Evolutionary conservation across 2,329 filamentous ascomycete genomes (phyloP), one percentile per base, ranked within the genome.

Genomic region (Talaromyces piceae): DNA sequence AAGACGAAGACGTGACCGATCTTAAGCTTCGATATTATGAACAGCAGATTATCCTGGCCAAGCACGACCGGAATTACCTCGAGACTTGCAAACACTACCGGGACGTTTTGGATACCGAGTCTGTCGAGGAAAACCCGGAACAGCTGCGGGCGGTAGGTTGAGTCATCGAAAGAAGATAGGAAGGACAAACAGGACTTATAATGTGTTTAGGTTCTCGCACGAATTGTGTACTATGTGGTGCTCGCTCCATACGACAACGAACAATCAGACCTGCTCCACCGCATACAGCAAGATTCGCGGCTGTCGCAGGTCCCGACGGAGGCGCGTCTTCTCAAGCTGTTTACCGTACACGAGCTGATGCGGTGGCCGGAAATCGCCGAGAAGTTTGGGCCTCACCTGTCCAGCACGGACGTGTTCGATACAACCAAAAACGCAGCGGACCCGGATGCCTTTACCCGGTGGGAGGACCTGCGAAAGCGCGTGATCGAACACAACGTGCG

Each of bases 401-500:
- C 86, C 72, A 77, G 78, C 60, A 95, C 89, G 7, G 93, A 98
- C 66, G 87, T 98, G 51, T 98, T 98, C 66, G 86, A 88, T 61
- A 79, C 79, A 23, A 68, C 68, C 46, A 79, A 57, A 76, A 80
- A 57, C 76, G 83, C 85, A 5, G 75, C 77, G 28, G 90, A 96
- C 61, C 79, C 85, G 54, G 91, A 95, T 72, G 86, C 90, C 25
- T 76, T 87, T 70, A 82, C 86, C 70, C 82, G 93, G 67, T 98
- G 91, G 90, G 81, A 93, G 66, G 93, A 96, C 67, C 77, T 98
- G 57, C 88, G 93, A 64, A 97, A 97, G 80, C 90, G 93, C 49
- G 93, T 98, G 56, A 98, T 98, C 63, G 93, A 98, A 76, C 93
- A 98, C 76, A 98, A 98, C 60, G 91, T 98, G 49, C 88, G 93